These are phyloP conservation scores for Xylariaceae sp. DNA, from an alignment of 2,329 filamentous ascomycete genomes.

Conservation along the genomic window DNA sequence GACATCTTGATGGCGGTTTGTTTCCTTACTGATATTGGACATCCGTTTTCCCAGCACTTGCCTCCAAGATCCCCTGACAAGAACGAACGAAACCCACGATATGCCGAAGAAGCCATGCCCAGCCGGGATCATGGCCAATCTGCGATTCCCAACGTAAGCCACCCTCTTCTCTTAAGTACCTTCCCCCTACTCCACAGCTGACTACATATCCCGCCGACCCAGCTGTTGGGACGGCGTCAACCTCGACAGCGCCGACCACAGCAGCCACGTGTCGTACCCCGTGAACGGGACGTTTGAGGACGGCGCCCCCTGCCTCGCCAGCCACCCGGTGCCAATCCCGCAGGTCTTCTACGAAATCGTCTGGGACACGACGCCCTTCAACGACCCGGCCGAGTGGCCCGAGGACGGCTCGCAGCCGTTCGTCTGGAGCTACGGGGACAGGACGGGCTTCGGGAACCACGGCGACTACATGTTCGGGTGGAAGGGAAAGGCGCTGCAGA, in stretches of 20 bases:
- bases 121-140: constrained; percentile 48
- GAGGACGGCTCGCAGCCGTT: constrained; percentile 18
- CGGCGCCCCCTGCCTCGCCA: constrained; percentile 33
- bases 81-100: constrained; percentile 45
- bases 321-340: constrained; percentile 35
- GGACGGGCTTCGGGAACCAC: constrained; percentile 42
- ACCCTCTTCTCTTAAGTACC: background rate
- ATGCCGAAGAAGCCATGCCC: constrained; percentile 46
- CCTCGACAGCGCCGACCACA: constrained; percentile 53
- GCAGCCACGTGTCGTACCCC: constrained; percentile 57
- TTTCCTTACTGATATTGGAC: background rate
- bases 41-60: constrained; percentile 41
- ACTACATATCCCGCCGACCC: background rate
- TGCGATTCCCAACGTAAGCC: constrained; percentile 49
- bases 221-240: constrained; percentile 59
- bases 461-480: constrained; percentile 40
- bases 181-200: background rate
- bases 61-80: constrained; percentile 45
- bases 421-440: constrained; percentile 31
- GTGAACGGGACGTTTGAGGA: constrained; percentile 33
- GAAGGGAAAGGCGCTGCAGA: constrained; percentile 44
- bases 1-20: too few relatives aligned
- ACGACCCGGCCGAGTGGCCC: constrained; percentile 22
- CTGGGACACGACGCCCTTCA: constrained; percentile 37
- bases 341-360: constrained; percentile 37